Conservation (phyloP, 163 green algal species). For the Picocystis sp. region DNA sequence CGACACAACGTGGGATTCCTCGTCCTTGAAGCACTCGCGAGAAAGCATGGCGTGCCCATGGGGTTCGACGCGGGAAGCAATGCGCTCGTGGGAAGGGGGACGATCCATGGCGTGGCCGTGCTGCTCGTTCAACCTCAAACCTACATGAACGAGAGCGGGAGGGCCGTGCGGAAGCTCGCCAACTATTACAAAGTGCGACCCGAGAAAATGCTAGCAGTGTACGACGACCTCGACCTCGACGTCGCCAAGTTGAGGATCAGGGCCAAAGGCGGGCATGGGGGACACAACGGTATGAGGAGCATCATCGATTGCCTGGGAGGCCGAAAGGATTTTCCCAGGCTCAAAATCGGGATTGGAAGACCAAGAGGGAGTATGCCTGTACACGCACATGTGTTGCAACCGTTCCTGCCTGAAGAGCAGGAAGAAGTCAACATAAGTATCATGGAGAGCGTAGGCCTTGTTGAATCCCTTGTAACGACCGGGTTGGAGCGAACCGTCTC, state of each 20-base stretch:
- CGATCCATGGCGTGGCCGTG: constrained; percentile 20
- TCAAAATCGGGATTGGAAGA: constrained; percentile 33
- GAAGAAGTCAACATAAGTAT: constrained; percentile 37
- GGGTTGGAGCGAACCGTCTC: constrained; percentile 51
- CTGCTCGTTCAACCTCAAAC: constrained; percentile 78
- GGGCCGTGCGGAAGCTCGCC: constrained; percentile 46
- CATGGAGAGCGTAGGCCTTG: constrained; percentile 24
- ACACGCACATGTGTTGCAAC: constrained; percentile 18
- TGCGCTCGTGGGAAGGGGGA: constrained; percentile 34
- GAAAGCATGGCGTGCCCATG: constrained; percentile 19
- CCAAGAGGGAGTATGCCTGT: not conserved
- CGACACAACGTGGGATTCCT: constrained; percentile 47
- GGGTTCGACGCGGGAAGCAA: constrained; percentile 41
- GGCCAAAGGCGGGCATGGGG: constrained; percentile 63
- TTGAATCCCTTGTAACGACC: constrained; percentile 36
- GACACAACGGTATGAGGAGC: constrained; percentile 83
- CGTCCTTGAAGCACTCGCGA: constrained; percentile 35
- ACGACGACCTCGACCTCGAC: constrained; percentile 78
- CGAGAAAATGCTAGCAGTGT: constrained; percentile 50
- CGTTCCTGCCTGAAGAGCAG: constrained; percentile 28
- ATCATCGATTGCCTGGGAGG: constrained; percentile 46
- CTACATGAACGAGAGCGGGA: constrained; percentile 86
- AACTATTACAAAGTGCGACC: constrained; percentile 48
- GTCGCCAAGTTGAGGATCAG: constrained; percentile 45
- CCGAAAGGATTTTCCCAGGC: constrained; percentile 34